Evolutionary conservation across 768 basidiomycete species (phyloP).

Genomic region (Megacollybia marginata): DNA sequence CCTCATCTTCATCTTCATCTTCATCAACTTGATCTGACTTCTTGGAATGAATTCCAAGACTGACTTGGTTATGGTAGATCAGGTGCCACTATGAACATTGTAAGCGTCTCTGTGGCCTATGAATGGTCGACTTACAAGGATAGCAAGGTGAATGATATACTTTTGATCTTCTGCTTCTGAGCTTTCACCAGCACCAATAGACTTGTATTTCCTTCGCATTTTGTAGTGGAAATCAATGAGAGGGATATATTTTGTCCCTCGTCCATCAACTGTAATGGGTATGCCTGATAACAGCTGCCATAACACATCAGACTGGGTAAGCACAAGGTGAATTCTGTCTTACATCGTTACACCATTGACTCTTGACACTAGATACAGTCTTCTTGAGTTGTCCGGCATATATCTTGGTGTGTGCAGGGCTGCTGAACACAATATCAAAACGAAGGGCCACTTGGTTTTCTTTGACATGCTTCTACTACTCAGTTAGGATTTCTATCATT

Average conservation of each 20-base stretch:
- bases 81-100: not conserved
- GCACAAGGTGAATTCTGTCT: not conserved
- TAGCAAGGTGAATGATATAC: not conserved
- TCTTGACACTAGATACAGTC: not conserved
- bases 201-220: not conserved
- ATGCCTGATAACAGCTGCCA: not conserved
- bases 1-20: not conserved
- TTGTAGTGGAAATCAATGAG: not conserved
- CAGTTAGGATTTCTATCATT: not conserved
- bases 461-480: not conserved
- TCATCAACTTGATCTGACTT: not conserved
- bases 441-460: not conserved
- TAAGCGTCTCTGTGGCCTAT: not conserved
- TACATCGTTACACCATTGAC: not conserved
- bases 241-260: not conserved
- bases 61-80: too few species aligned
- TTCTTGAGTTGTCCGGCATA: not conserved
- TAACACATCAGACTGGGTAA: not conserved
- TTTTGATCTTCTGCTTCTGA: not conserved
- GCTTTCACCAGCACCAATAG: not conserved
- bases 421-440: not conserved
- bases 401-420: not conserved
- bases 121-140: not conserved
- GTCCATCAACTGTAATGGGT: not conserved
- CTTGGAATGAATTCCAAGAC: not conserved